A percentile compares a stretch with the other conserved stretches of the same genome.
Conservation (phyloP, 768 basidiomycete genomes). For the Agaricus blazei region DNA sequence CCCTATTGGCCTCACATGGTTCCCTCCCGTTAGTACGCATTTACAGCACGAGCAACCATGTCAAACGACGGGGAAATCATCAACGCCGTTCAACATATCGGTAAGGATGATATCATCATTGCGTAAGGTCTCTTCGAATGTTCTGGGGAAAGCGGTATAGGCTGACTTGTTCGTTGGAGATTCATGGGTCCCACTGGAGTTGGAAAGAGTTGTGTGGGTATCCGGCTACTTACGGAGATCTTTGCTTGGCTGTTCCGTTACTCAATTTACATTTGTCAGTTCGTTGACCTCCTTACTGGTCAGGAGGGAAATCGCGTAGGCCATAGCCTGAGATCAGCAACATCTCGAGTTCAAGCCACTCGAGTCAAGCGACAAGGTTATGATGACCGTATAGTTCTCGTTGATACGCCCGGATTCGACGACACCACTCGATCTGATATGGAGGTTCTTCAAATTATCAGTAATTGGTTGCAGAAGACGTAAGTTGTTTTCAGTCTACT, state of each 20-base stretch:
- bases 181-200: constrained; percentile 23
- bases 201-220: constrained; percentile 22
- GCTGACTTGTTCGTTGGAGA: too few relatives aligned
- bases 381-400: constrained; percentile 23
- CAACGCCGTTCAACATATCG: not conserved
- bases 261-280: constrained; percentile 10
- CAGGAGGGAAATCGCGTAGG: constrained; percentile 12
- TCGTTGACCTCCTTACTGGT: constrained; percentile 20
- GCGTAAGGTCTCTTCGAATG: constrained; percentile 15
- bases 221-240: not conserved
- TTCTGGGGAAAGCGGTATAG: not conserved
- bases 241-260: not conserved
- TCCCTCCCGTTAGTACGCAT: too few relatives aligned
- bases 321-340: constrained; percentile 28
- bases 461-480: constrained; percentile 21
- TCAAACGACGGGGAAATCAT: too few relatives aligned
- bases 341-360: constrained; percentile 27
- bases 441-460: constrained; percentile 10
- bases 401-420: constrained; percentile 33
- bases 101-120: constrained; percentile 17
- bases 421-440: constrained; percentile 25
- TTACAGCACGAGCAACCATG: too few relatives aligned
- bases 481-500: constrained; percentile 11
- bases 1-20: too few relatives aligned
- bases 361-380: constrained; percentile 16